These are phyloP conservation scores for Polytrichum formosum DNA, from an alignment of 225 moss, liverwort and hornwort genomes.

Conservation along the genomic window DNA sequence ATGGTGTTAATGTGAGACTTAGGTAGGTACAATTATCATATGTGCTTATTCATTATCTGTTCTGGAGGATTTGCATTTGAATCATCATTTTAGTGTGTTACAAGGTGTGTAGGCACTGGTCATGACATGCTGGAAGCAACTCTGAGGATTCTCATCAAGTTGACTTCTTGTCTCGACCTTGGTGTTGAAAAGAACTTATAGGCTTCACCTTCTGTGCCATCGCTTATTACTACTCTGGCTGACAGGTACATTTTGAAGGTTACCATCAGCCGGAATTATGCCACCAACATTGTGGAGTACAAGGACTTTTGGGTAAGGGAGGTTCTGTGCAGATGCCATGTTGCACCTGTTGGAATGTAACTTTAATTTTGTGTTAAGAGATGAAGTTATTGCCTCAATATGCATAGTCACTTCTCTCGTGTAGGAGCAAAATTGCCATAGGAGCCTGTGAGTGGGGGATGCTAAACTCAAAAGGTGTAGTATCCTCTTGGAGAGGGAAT, in stretches of 20 bases:
- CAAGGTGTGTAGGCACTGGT: not conserved
- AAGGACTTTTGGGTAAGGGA: slow-evolving; percentile 90
- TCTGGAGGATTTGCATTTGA: not conserved
- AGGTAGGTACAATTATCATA: slow-evolving; percentile 27
- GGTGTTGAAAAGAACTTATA: no score
- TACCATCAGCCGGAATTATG: slow-evolving; percentile 97
- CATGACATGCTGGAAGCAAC: not conserved
- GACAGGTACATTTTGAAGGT: slow-evolving; percentile 95
- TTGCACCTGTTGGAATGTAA: no score
- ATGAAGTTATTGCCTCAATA: no score
- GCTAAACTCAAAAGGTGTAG: no score
- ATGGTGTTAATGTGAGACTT: slow-evolving; percentile 68
- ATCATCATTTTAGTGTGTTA: not conserved
- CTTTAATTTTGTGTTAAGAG: no score
- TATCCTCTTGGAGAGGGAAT: no score
- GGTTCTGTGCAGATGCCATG: not conserved
- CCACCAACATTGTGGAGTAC: slow-evolving; percentile 94
- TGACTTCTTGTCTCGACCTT: not conserved
- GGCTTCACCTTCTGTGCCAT: slow-evolving; percentile 2
- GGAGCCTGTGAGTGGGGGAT: no score
- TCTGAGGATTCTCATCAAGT: not conserved
- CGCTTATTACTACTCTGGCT: not conserved
- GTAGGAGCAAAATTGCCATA: no score
- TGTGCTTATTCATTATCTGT: not conserved
- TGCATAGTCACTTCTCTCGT: no score